A percentile compares a stretch with the other conserved stretches of the same genome.
Evolutionary conservation across 2,329 filamentous ascomycete genomes (phyloP).

Genomic region (Pestalotiopsis sp.): DNA sequence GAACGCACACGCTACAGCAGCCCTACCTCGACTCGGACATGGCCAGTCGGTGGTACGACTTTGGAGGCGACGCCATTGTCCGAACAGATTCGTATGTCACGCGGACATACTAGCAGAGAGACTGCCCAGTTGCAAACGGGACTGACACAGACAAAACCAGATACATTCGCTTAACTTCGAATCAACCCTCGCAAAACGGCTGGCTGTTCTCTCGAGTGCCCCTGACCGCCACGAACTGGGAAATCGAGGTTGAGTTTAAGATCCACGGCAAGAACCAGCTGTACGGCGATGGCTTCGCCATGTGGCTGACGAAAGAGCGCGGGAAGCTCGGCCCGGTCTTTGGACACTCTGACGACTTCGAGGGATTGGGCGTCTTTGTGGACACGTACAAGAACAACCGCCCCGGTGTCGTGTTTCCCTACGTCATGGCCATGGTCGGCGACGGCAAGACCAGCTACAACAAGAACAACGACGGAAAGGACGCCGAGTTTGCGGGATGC

Average conservation of each 20-base stretch:
- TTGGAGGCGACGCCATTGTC: slow-evolving; percentile 91
- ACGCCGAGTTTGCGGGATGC: slow-evolving; percentile 89
- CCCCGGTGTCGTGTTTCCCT: slow-evolving; percentile 91
- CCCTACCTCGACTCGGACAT: slow-evolving; percentile 98
- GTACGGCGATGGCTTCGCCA: slow-evolving; percentile 93
- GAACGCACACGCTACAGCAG: slow-evolving; percentile 84
- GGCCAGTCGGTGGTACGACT: slow-evolving; percentile 98
- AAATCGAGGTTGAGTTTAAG: slow-evolving; percentile 95
- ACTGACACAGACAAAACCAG: slow-evolving; percentile 40
- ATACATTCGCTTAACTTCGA: slow-evolving; percentile 90
- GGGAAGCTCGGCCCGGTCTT: slow-evolving; percentile 81
- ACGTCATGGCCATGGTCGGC: slow-evolving; percentile 97
- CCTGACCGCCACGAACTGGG: slow-evolving; percentile 97
- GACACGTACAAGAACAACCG: slow-evolving; percentile 99
- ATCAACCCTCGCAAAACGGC: slow-evolving; percentile 85
- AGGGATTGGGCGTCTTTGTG: slow-evolving; percentile 92
- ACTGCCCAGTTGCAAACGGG: not conserved
- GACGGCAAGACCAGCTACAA: slow-evolving; percentile 89
- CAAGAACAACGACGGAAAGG: slow-evolving; percentile 91
- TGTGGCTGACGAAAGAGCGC: slow-evolving; percentile 97
- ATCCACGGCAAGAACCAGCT: slow-evolving; percentile 86
- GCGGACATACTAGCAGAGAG: not conserved
- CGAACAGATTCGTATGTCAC: slow-evolving; percentile 64
- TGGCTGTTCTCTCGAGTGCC: slow-evolving; percentile 95
- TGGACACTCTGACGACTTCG: slow-evolving; percentile 83